A percentile compares a stretch with the other conserved stretches of the same genome.
Evolutionary conservation across 2,329 filamentous ascomycete species (phyloP).

Genomic region (Chaetomiaceae sp.): DNA sequence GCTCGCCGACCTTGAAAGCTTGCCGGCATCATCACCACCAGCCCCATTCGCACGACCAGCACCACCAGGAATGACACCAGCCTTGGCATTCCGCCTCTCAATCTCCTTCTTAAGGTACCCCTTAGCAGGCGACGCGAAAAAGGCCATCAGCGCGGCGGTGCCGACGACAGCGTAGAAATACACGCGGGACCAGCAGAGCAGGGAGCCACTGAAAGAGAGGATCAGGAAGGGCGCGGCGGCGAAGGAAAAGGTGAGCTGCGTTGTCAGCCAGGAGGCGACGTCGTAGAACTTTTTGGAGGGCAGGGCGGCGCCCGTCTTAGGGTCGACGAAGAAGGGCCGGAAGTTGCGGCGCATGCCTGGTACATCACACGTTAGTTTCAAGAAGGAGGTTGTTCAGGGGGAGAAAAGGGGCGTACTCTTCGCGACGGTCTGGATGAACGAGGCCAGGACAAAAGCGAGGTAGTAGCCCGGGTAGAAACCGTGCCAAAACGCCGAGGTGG

Average conservation of each 20-base stretch:
- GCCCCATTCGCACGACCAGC: neutral
- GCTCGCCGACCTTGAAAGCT: slow-evolving; percentile 43
- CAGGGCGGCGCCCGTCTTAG: slow-evolving; percentile 64
- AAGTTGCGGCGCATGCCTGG: slow-evolving; percentile 83
- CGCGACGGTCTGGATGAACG: slow-evolving; percentile 85
- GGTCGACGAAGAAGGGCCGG: slow-evolving; percentile 86
- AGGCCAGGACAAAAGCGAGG: slow-evolving; percentile 80
- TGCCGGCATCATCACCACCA: neutral
- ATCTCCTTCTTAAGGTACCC: slow-evolving; percentile 51
- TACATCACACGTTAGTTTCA: neutral
- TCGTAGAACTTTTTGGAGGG: slow-evolving; percentile 84
- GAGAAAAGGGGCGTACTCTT: slow-evolving; percentile 63
- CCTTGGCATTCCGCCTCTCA: slow-evolving; percentile 51
- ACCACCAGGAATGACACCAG: slow-evolving; percentile 39
- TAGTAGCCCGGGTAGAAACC: slow-evolving; percentile 98
- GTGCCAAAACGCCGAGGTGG: slow-evolving; percentile 94
- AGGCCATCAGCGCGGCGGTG: slow-evolving; percentile 58
- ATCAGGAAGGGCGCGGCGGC: slow-evolving; percentile 80
- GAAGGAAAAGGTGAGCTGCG: slow-evolving; percentile 59
- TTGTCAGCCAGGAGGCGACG: slow-evolving; percentile 31
- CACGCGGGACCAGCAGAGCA: slow-evolving; percentile 75
- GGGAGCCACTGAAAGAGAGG: slow-evolving; percentile 65
- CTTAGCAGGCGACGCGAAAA: slow-evolving; percentile 77
- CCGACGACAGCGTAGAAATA: slow-evolving; percentile 82
- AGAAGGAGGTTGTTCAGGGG: neutral